Evolutionary conservation across 2,329 filamentous ascomycete genomes (phyloP), one percentile per base, ranked within the genome.

Genomic region (Diaporthe capsici): DNA sequence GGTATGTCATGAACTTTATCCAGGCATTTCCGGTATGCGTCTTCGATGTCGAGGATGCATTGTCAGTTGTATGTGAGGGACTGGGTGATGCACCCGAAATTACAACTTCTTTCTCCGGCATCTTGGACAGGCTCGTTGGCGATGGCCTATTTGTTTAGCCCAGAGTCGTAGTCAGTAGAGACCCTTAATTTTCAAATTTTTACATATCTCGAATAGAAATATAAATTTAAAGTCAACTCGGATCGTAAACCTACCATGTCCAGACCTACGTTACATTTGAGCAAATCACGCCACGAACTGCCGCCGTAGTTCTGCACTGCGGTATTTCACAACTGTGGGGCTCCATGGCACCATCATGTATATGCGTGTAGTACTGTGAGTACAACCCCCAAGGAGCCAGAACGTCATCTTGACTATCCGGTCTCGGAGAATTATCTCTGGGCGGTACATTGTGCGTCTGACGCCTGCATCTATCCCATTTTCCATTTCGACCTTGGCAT

Each of bases 1-100:
- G 55, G 28, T 71, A 63, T 9, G 80, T 82, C 79, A 81, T 81
- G 28, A 82, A 76, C 15, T 74, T 77, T 31, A 82, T 79, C 81
- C 81, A 82, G 6, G 67, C 25, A 47, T 79, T 37, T 10, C 42
- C 61, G 1, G 15, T 13, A n/a, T 4, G 20, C 17, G 25, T n/a
- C 25, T 34, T 34, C 28, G 61, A 34, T 28, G 15, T 17, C 10
- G 42, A 1, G 42, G 25, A 10, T 10, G 9, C 61, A 49, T 49
- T 12, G 3, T n/a, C 61, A 34, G 17, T 28, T 44, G 25, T 15
- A 1, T 28, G 28, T 49, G 61, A 49, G 4, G 42, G 42, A 22
- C 25, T 65, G 34, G 61, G 42, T 10, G 42, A 65, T 8, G 25
- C 17, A 17, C 17, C 42, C 25, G 61, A 47, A 31, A 47, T 4